Evolutionary conservation across 192 early-diverging fungal genomes (phyloP), one percentile per base, ranked within the genome.

Genomic region (Backusella parvicylindrica): DNA sequence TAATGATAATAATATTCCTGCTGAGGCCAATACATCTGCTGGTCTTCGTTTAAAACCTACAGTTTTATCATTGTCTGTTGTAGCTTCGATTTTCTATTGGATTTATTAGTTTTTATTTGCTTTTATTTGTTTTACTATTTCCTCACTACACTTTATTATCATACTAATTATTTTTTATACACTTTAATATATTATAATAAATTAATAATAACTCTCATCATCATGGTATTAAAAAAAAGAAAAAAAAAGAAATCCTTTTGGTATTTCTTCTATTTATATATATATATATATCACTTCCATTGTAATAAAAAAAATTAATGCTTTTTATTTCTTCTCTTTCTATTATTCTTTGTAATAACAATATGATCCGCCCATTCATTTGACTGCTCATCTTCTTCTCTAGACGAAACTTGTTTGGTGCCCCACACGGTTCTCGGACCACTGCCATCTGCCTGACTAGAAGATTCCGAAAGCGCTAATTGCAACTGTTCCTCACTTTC

Each of bases 341-440:
- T 78, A 50, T 15, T 23, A 9, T 47, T 73, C 26, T 72, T 41
- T 13, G 71, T 73, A 63, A 78, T 65, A 26, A 64, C 37, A n/a
- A 78, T 73, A 38, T 78, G 77, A 35, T 78, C 77, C 2, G 77
- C 63, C 77, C 77, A 78, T 1, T 72, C 64, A 31, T 53, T 53
- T 15, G 76, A 23, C 28, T n/a, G 15, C 9, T 26, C 15, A 0
- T 40, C 36, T 21, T 72, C 77, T 32, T 66, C 71, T 49, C 30
- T 63, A 4, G 16, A 18, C 26, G 65, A 32, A 8, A 78, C 70
- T 16, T 72, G 60, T 21, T 1, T 64, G 3, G 77, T 78, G 18
- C 77, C 77, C 77, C 77, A 78, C 13, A 78, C 77, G 12, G 77
- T 78, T 26, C 33, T 47, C 18, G 75, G 75, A 0, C 43, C 32